Evolutionary conservation across 306 rosid genomes (phyloP), one percentile per base, ranked within the genome.

Genomic region (Vigna unguiculata): DNA sequence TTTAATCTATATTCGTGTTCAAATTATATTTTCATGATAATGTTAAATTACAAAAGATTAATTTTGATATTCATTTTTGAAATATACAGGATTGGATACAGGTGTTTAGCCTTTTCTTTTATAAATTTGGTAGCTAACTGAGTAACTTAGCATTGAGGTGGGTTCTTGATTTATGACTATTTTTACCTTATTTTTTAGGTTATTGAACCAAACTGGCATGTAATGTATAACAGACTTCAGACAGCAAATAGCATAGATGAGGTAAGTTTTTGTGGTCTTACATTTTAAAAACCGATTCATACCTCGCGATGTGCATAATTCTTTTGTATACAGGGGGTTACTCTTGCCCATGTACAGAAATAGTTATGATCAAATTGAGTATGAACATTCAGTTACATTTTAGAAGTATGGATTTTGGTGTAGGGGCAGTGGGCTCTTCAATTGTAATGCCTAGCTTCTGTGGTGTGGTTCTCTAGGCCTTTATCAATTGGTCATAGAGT

Each of bases 181-280:
- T 13, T 25, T 13, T 46, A 40, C 51, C 81, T 25, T 63, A 71
- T 83, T 24, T 76, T 76, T 58, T 87, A 95, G 98, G 98, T 95
- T 83, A 85, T 95, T 76, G 98, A 95, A 82, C 97, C 97, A 74
- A 95, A 89, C 78, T 95, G 98, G 96, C 98, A 95, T 78, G 83
- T 90, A 82, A 90, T 95, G 98, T 88, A 89, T 85, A 85, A 70
- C 81, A 83, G 93, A 81, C 90, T 95, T 83, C 96, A 92, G 81
- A 85, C 95, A 47, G 95, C 97, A 67, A 95, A 88, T 80, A 92
- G 97, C 86, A 85, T 95, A 84, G 98, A 95, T 71, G 98, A 95
- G 93, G 98, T 90, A 64, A 49, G 70, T 70, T 63, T 48, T 20
- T 60, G 15, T 78, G 72, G 34, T 54, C 38, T 15, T 74, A 28